Evolutionary conservation across 129 eudicot species (phyloP), one percentile per base, ranked within the genome.

Genomic region (Centrapalus pauciflorus): DNA sequence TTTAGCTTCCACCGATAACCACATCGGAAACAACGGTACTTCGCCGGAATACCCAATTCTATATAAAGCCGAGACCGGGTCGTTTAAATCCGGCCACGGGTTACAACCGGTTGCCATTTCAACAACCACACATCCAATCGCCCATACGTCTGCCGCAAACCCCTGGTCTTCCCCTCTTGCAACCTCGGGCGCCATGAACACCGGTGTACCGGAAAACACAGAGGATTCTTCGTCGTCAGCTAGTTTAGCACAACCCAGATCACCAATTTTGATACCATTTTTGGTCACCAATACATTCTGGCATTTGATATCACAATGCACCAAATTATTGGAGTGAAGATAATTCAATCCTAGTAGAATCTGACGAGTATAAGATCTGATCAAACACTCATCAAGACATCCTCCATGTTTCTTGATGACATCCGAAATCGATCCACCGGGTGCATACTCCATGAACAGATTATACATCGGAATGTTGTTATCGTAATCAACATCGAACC

Each of bases 21-120:
- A 45, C 45, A 7, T 9, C 2, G 97, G 97, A 58, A 69, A 41
- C 50, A 81, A 74, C 6, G 88, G 95, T 51, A 69, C 24, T 0
- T 81, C 95, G 4, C 76, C 83, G 24, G 95, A 83, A 30, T 60
- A 77, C 55, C 82, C n/a, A n/a, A n/a, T n/a, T n/a, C n/a, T n/a
- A n/a, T n/a, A n/a, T n/a, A n/a, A n/a, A n/a, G n/a, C n/a, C n/a
- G n/a, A n/a, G n/a, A n/a, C n/a, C n/a, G n/a, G n/a, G n/a, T n/a
- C n/a, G n/a, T n/a, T n/a, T n/a, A n/a, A n/a, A n/a, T n/a, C n/a
- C n/a, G n/a, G n/a, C n/a, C n/a, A n/a, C n/a, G n/a, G n/a, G n/a
- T n/a, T n/a, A n/a, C n/a, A 80, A 10, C 90, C 95, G 3, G 90
- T 81, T 12, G 90, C 96, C 90, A 89, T 86, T 61, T 89, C 97